Base-by-base conservation (phyloP, 106 monocot genomes). In the Dendrobium chrysotoxum region DNA sequence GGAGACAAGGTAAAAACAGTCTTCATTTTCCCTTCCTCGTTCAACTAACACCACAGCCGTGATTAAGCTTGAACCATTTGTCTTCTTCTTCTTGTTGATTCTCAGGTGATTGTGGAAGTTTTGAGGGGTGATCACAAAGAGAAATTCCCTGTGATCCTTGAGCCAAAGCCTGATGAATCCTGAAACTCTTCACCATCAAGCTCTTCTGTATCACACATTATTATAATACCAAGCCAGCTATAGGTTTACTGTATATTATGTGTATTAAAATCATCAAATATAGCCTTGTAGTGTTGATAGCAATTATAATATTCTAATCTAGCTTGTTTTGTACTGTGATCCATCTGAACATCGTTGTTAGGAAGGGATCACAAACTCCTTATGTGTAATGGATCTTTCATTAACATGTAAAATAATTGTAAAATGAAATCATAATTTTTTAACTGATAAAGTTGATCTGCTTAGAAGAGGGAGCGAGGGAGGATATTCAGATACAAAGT, bases 121-220 rank as follows among this genome's bases (percentile, higher is more conserved):
- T 72, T 98, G 53, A 89, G 94, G 18, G 97, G 91, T 39, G 94
- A 98, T 81, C 90, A 92, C 20, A 94, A 94, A 82, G 94, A 98
- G 89, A 98, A 98, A 75, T 44, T 98, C 31, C 86, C 90, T n/a
- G 97, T 98, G 23, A 85, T 98, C 20, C 92, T 98, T 17, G 97
- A 98, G 80, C 92, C 97, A 64, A 98, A 98, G 86, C 82, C 94
- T 26, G 94, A 98, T 73, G 94, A 98, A 53, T 81, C 92, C 50
- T 90, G 83, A 74, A 31, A 39, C 11, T 72, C 17, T 39, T 40
- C 8, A 9, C 44, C 15, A 1, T 12, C 35, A 5, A 38, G 70
- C 12, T 71, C 70, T 31, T 71, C 71, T 30, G 26, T 30, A 1
- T 26, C 67, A 13, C 7, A 0, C 9, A 31, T 70, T 70, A 70